Base-by-base conservation (phyloP, 768 basidiomycete genomes). In the Tephrocybe sp. region DNA sequence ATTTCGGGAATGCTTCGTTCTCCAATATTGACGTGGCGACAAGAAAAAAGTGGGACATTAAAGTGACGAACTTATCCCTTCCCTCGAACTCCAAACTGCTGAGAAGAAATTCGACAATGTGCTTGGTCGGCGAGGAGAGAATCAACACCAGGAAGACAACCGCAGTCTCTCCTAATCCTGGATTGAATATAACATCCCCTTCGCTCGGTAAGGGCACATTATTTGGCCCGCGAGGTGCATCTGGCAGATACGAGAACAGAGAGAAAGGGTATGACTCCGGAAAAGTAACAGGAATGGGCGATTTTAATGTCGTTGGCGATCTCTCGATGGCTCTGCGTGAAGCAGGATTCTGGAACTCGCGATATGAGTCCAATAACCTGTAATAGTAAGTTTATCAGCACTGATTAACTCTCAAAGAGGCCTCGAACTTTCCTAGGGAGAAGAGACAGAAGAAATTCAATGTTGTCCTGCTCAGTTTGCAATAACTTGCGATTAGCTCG, bases 251-350 rank as follows among this genome's bases (percentile, higher is more conserved):
- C 0, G 87, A 75, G 21, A 92, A 60, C 16, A 98, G 75, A 5
- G 92, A 86, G 66, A 97, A 94, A 0, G 96, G 96, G 64, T 98
- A 94, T 0, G 94, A 87, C 55, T 93, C 89, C 0, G 96, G 96
- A 69, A 98, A 98, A 1, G 89, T 87, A 36, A 90, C 83, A 0
- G 93, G 94, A 2, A 78, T 64, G 1, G 73, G 62, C 18, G 83
- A 69, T 40, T 84, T 80, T 22, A 75, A 69, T 2, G 86, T 83
- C 2, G 80, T 75, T 1, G 76, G 73, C 0, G 86, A 77, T 39
- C 79, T 82, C 59, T 88, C 86, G 37, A 98, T 79, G 1, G 84
- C 83, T 45, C 79, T 80, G 32, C 76, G 77, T 16, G 87, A 88
- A 0, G 74, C 78, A 0, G 84, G 73, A 56, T 69, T 84, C 57